Percentiles rank a stretch among this genome's conserved stretches.
Evolutionary conservation across 2,329 filamentous ascomycete genomes (phyloP).

Genomic region (Phyllosticta citribraziliensis): DNA sequence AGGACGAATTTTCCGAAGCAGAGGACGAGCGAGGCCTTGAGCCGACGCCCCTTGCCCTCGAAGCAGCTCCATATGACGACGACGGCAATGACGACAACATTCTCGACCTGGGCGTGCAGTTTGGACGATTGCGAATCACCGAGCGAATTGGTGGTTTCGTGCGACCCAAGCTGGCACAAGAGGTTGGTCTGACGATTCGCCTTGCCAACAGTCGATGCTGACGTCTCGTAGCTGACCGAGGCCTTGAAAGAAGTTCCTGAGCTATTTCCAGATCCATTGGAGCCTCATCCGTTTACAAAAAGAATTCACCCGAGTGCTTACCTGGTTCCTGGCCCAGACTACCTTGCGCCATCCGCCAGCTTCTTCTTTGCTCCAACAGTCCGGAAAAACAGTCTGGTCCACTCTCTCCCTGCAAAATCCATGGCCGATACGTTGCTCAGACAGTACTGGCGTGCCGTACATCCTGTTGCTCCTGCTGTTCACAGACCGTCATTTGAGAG

Average conservation of each 20-base stretch:
- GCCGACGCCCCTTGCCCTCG: conserved; percentile 50
- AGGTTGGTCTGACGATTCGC: conserved; percentile 39
- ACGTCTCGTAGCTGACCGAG: conserved; percentile 20
- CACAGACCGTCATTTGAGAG: conserved; percentile 58
- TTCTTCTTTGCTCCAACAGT: conserved; percentile 52
- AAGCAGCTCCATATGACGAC: conserved; percentile 60
- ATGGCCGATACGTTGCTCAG: conserved; percentile 53
- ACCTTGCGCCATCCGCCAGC: conserved; percentile 57
- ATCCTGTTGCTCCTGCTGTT: conserved; percentile 57
- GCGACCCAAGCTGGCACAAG: conserved; percentile 59
- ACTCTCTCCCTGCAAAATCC: conserved; percentile 50
- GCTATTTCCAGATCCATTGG: conserved; percentile 6
- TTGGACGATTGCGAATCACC: conserved; percentile 63
- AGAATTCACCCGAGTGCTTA: conserved; percentile 30
- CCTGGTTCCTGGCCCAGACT: conserved; percentile 54
- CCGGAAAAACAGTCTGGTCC: conserved; percentile 37
- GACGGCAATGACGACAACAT: conserved; percentile 58
- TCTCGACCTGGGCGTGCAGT: conserved; percentile 60
- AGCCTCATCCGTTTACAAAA: conserved; percentile 13
- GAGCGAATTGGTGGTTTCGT: conserved; percentile 66
- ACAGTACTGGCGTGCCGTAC: conserved; percentile 59
- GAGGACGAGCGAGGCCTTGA: conserved; percentile 52
- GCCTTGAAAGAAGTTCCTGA: conserved; percentile 21
- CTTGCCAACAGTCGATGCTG: conserved; percentile 7
- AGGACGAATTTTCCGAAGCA: conserved; percentile 40